Conservation (phyloP, 1,284 basidiomycete genomes). For the Ustilago xerochloae region DNA sequence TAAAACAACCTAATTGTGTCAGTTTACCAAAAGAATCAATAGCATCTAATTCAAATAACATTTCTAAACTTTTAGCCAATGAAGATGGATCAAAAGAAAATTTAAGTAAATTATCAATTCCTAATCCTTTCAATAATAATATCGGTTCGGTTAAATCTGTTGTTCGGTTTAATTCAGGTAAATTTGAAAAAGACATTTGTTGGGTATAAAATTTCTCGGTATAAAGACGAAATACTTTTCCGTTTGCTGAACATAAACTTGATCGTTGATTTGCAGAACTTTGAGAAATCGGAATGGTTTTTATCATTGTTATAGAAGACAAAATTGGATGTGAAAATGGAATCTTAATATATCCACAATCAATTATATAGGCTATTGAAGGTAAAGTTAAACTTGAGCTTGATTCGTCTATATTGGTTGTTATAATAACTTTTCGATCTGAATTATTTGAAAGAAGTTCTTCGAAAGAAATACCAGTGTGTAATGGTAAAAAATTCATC, state of each 20-base stretch:
- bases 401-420: slow-evolving; percentile 97
- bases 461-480: slow-evolving; percentile 85
- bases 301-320: slow-evolving; percentile 68
- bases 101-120: slow-evolving; percentile 80
- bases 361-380: slow-evolving; percentile 92
- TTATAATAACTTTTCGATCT: slow-evolving; percentile 86
- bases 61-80: slow-evolving; percentile 83
- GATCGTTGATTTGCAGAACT: slow-evolving; percentile 69
- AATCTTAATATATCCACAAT: slow-evolving; percentile 94
- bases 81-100: slow-evolving; percentile 88
- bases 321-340: slow-evolving; percentile 18
- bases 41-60: slow-evolving; percentile 70
- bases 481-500: slow-evolving; percentile 78
- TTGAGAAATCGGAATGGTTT: slow-evolving; percentile 64
- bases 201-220: slow-evolving; percentile 74
- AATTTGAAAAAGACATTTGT: slow-evolving; percentile 75
- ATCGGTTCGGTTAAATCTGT: slow-evolving; percentile 88
- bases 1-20: slow-evolving; percentile 71
- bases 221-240: slow-evolving; percentile 92
- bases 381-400: slow-evolving; percentile 97
- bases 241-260: slow-evolving; percentile 75
- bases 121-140: slow-evolving; percentile 90
- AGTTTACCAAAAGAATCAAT: slow-evolving; percentile 71
- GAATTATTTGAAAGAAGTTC: slow-evolving; percentile 86
- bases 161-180: slow-evolving; percentile 89